Evolutionary conservation across 164 flowering plant genomes (phyloP).

Genomic region (Tetracentron sinense): DNA sequence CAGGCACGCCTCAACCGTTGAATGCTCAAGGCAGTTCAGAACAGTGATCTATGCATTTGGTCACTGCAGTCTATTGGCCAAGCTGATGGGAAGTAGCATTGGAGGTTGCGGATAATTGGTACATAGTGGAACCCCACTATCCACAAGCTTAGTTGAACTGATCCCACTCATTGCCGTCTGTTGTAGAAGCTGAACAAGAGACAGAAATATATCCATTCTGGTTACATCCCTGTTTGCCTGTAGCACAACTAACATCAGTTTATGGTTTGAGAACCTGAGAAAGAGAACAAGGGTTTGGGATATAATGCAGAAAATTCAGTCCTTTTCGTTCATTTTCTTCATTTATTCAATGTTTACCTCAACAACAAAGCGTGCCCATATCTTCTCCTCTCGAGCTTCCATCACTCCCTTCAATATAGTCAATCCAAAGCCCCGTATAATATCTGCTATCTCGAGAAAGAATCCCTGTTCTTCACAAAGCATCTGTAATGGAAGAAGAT

Average conservation of each 20-base stretch:
- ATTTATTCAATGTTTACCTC: slow-evolving; percentile 58
- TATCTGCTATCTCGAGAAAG: slow-evolving; percentile 85
- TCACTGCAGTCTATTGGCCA: slow-evolving; percentile 29
- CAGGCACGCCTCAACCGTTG: background rate
- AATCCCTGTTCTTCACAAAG: slow-evolving; percentile 77
- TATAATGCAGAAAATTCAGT: too few species aligned
- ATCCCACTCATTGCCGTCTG: slow-evolving; percentile 29
- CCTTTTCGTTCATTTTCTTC: background rate
- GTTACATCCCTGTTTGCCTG: slow-evolving; percentile 66
- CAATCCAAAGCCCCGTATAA: slow-evolving; percentile 70
- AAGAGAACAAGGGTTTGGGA: too few species aligned
- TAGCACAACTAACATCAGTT: slow-evolving; percentile 5
- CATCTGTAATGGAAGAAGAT: slow-evolving; percentile 45
- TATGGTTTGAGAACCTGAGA: background rate
- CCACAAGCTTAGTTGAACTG: slow-evolving; percentile 18
- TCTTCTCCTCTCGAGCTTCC: slow-evolving; percentile 59
- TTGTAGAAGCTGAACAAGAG: slow-evolving; percentile 64
- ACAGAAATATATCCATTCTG: slow-evolving; percentile 65
- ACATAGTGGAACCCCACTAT: slow-evolving; percentile 24
- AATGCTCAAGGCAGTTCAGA: slow-evolving; percentile 26
- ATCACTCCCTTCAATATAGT: slow-evolving; percentile 77
- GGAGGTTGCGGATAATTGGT: slow-evolving; percentile 37
- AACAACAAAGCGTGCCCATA: slow-evolving; percentile 76
- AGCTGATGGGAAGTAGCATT: slow-evolving; percentile 37
- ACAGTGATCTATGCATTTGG: slow-evolving; percentile 1